phyloP scores from a whole-genome alignment of 2,329 filamentous ascomycete genomes.

The Diaporthe longicolla region DNA sequence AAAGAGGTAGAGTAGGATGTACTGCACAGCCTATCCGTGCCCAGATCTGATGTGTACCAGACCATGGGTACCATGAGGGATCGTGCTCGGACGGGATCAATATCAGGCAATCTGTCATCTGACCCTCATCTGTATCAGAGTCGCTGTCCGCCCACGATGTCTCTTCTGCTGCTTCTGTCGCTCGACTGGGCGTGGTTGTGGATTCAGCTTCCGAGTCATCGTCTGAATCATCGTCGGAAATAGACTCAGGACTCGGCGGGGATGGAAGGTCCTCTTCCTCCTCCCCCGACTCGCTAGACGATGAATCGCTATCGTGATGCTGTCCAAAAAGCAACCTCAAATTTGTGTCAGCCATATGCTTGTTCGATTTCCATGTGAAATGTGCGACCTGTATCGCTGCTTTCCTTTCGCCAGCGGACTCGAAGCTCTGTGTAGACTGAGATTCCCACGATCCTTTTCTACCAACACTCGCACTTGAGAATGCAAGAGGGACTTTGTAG shows the following conservation, averaged over 20 bases:
- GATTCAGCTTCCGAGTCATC: background rate
- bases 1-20: background rate
- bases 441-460: background rate
- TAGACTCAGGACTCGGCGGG: background rate
- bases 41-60: background rate
- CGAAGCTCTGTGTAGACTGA: background rate
- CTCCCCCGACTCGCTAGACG: background rate
- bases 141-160: background rate
- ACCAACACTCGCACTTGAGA: background rate
- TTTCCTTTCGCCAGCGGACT: background rate
- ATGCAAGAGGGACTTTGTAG: background rate
- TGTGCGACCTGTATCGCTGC: background rate
- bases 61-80: constrained; percentile 6
- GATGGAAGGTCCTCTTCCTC: background rate
- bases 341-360: background rate
- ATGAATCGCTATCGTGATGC: background rate
- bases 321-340: too few species aligned
- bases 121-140: background rate
- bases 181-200: too few species aligned
- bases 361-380: background rate
- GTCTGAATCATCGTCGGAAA: background rate
- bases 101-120: background rate
- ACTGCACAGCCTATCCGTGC: background rate
- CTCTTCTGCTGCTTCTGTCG: background rate
- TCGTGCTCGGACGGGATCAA: background rate